These are phyloP conservation scores for Eucalyptus virginea DNA, from an alignment of 345 rosid species.

Conservation along the genomic window DNA sequence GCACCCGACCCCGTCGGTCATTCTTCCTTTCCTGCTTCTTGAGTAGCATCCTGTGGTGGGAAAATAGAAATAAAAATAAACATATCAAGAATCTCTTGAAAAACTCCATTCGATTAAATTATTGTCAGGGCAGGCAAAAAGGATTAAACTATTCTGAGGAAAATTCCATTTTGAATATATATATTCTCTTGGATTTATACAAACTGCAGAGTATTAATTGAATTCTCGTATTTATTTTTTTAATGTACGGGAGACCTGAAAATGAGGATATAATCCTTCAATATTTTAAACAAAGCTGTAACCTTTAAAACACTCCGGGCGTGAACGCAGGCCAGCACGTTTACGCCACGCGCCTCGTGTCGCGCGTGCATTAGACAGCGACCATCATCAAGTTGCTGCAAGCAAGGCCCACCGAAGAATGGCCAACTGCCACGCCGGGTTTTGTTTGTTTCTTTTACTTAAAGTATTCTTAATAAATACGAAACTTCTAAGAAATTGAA, in stretches of 20 bases:
- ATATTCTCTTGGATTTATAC: background rate
- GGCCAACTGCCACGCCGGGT: background rate
- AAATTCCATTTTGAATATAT: background rate
- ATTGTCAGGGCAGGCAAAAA: background rate
- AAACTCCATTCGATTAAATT: background rate
- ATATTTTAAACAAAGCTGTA: background rate
- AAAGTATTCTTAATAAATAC: background rate
- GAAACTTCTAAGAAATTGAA: background rate
- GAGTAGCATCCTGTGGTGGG: background rate
- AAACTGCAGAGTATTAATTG: background rate
- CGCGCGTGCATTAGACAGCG: background rate
- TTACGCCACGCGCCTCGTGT: background rate
- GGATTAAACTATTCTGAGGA: background rate
- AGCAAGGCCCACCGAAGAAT: background rate
- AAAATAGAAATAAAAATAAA: background rate
- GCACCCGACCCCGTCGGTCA: background rate
- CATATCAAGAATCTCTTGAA: background rate
- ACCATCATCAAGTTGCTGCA: background rate
- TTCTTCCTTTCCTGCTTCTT: background rate
- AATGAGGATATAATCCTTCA: background rate
- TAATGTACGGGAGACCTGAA: background rate
- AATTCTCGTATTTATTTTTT: background rate
- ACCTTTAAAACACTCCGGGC: background rate
- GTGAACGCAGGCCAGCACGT: background rate
- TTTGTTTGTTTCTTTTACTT: background rate